Conservation (phyloP, 805 yeast genomes). For the Wickerhamomyces ciferrii region DNA sequence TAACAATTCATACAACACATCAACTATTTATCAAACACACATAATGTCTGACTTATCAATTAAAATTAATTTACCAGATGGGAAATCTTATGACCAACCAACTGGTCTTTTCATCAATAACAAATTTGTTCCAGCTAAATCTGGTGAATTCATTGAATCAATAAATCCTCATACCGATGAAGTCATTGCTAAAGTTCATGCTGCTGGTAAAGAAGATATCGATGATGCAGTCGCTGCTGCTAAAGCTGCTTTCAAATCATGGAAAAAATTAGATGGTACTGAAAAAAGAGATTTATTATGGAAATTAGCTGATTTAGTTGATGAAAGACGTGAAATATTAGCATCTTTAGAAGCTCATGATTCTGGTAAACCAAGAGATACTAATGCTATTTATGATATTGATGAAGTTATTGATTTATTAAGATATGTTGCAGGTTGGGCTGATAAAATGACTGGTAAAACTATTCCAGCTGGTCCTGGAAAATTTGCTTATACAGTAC, state of each 20-base stretch:
- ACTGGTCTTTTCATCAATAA: conserved; percentile 74
- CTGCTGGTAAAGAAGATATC: conserved; percentile 47
- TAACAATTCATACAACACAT: too few species aligned
- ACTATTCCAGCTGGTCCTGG: conserved; percentile 54
- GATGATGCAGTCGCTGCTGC: conserved; percentile 51
- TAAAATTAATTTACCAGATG: conserved; percentile 58
- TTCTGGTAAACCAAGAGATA: conserved; percentile 49
- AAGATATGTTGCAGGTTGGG: conserved; percentile 70
- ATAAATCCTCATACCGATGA: conserved; percentile 52
- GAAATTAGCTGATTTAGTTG: conserved; percentile 46
- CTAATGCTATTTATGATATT: conserved; percentile 56
- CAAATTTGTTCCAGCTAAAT: conserved; percentile 54
- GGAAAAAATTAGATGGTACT: conserved; percentile 43
- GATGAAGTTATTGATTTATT: conserved; percentile 49
- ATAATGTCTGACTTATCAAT: conserved; percentile 1
- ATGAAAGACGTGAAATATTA: conserved; percentile 41
- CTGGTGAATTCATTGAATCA: conserved; percentile 32
- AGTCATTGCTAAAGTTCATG: conserved; percentile 43
- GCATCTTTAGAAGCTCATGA: conserved; percentile 57
- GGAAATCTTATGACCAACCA: conserved; percentile 63
- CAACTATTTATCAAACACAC: not conserved
- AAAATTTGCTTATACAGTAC: conserved; percentile 48
- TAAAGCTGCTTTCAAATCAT: conserved; percentile 41
- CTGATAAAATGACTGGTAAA: conserved; percentile 63
- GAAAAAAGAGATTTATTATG: conserved; percentile 39